Percentiles rank a stretch among this genome's conserved stretches.
These are phyloP conservation scores for Backusella westeae DNA, from an alignment of 192 early-diverging fungal species.

Conservation along the genomic window DNA sequence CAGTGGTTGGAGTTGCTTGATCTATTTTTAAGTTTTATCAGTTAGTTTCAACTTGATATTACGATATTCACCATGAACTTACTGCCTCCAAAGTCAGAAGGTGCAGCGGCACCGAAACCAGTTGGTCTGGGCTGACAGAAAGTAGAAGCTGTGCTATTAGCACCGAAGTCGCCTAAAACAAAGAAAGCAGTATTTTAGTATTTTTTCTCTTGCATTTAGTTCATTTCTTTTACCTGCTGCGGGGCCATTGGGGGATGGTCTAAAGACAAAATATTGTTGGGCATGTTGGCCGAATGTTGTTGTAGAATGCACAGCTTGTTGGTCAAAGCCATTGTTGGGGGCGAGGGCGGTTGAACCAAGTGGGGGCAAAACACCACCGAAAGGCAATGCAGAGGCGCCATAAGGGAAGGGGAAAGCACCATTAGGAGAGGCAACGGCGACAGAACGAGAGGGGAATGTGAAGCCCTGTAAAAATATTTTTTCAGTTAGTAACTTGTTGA, in stretches of 20 bases:
- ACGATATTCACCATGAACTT: not conserved
- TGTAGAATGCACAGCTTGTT: too few relatives aligned
- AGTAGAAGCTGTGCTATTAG: conserved; percentile 5
- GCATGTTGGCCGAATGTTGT: conserved; percentile 16
- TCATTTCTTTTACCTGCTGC: conserved; percentile 18
- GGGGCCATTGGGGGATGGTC: not conserved
- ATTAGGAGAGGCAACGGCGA: too few relatives aligned
- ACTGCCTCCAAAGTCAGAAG: not conserved
- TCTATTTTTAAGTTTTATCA: conserved; percentile 2
- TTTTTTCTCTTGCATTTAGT: not conserved
- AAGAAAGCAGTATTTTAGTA: not conserved
- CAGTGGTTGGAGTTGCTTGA: conserved; percentile 26
- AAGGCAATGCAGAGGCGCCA: too few relatives aligned
- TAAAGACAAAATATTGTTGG: not conserved
- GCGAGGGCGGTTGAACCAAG: too few relatives aligned
- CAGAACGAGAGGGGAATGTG: too few relatives aligned
- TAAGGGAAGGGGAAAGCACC: too few relatives aligned
- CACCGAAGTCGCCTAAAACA: not conserved
- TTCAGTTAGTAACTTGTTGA: too few relatives aligned
- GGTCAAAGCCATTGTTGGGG: too few relatives aligned
- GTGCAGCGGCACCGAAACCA: conserved; percentile 43
- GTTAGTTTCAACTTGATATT: not conserved
- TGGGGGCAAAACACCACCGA: too few relatives aligned
- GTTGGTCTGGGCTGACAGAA: conserved; percentile 31
- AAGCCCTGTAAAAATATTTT: too few relatives aligned